phyloP scores from a whole-genome alignment of 495 filamentous ascomycete species.

The Trypethelium eluteriae region DNA sequence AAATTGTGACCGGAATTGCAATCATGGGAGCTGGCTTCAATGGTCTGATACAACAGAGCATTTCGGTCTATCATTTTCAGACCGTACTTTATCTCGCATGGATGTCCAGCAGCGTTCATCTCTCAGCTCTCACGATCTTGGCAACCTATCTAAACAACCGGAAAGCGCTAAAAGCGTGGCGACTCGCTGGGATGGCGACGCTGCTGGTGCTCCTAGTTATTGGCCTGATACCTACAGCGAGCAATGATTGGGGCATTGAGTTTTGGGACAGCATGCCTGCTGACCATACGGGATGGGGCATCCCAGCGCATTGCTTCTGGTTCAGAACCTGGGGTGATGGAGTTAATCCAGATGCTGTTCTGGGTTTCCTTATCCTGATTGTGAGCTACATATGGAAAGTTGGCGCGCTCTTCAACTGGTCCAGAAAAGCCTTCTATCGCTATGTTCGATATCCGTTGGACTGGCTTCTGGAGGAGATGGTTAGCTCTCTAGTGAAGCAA shows the following conservation, averaged over 20 bases:
- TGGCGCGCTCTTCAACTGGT: background rate
- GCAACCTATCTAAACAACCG: background rate
- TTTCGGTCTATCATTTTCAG: background rate
- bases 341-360: background rate
- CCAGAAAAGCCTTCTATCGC: background rate
- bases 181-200: background rate
- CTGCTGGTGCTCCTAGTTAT: background rate
- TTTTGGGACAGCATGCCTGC: background rate
- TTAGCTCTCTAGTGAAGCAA: background rate
- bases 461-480: background rate
- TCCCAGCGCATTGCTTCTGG: background rate
- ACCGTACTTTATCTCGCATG: slow-evolving; percentile 1
- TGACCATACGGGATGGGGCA: background rate
- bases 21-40: background rate
- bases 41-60: background rate
- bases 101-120: background rate
- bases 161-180: background rate
- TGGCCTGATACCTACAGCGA: background rate
- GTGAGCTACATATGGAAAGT: background rate
- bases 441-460: background rate
- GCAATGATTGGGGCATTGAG: background rate
- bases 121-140: background rate
- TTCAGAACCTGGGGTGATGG: no score
- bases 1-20: background rate
- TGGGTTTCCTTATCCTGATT: background rate